phyloP scores from a whole-genome alignment of 2,329 filamentous ascomycete species.

The Aspergillus spinulosporus region DNA sequence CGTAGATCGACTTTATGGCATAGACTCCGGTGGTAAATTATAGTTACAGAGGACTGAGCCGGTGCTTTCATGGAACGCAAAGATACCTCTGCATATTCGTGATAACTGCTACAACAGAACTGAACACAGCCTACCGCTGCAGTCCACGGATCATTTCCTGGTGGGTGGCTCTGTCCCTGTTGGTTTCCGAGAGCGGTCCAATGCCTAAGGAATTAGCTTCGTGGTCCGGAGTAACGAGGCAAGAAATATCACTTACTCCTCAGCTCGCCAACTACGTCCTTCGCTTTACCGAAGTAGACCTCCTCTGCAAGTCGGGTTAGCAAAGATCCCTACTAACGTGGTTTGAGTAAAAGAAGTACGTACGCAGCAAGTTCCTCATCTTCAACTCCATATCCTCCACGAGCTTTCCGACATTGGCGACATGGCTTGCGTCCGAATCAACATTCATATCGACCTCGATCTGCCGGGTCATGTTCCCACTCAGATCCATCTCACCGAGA shows the following conservation, averaged over 20 bases:
- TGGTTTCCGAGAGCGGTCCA: constrained; percentile 77
- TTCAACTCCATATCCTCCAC: constrained; percentile 99
- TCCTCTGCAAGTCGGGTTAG: constrained; percentile 60
- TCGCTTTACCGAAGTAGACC: constrained; percentile 99
- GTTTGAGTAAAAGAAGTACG: constrained; percentile 23
- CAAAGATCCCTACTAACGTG: neutral
- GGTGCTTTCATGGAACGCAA: constrained; percentile 5
- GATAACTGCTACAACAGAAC: constrained; percentile 7
- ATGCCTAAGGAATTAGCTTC: constrained; percentile 52
- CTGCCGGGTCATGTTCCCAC: constrained; percentile 97
- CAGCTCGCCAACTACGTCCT: constrained; percentile 95
- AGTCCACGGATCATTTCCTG: constrained; percentile 76
- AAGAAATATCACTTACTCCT: constrained; percentile 60
- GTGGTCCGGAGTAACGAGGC: neutral
- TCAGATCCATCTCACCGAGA: constrained; percentile 85
- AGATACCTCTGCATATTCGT: constrained; percentile 1
- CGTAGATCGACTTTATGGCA: constrained; percentile 12
- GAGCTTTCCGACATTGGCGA: constrained; percentile 88
- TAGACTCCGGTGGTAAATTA: constrained; percentile 16
- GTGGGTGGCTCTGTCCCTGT: constrained; percentile 80
- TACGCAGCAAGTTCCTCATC: constrained; percentile 90
- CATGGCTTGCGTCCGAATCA: constrained; percentile 87
- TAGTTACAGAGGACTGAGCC: constrained; percentile 19
- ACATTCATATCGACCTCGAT: constrained; percentile 88
- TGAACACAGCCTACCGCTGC: constrained; percentile 36